phyloP scores from a whole-genome alignment of 2,329 filamentous ascomycete genomes.

The Pseudovirgaria hyperparasitica region DNA sequence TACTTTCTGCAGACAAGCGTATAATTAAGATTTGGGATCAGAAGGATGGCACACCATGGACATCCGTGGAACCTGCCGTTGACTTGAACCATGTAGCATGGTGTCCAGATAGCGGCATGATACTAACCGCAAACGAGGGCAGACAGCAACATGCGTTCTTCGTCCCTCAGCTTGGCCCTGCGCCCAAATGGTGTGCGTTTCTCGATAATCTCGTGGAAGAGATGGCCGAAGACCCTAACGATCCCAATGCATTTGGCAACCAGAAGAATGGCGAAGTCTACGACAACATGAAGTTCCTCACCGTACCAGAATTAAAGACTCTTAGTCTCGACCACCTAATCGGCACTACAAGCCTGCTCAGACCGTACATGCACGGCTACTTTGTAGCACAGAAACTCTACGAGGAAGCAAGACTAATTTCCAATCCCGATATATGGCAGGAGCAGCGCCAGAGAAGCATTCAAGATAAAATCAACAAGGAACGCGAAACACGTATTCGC shows the following conservation, averaged over 20 bases:
- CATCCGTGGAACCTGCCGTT: constrained; percentile 84
- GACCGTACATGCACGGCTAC: constrained; percentile 98
- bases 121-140: constrained; percentile 93
- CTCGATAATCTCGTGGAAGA: constrained; percentile 96
- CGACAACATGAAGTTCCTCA: constrained; percentile 99
- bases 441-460: constrained; percentile 84
- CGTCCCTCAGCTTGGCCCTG: constrained; percentile 82
- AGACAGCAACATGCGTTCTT: constrained; percentile 92
- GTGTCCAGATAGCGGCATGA: constrained; percentile 86
- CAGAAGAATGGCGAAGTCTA: constrained; percentile 63
- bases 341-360: constrained; percentile 75
- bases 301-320: constrained; percentile 68
- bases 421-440: constrained; percentile 87
- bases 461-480: constrained; percentile 92
- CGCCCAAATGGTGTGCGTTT: constrained; percentile 92
- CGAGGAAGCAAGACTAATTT: constrained; percentile 85
- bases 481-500: constrained; percentile 86
- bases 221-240: constrained; percentile 73
- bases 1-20: constrained; percentile 83
- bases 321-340: constrained; percentile 82
- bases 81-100: constrained; percentile 92
- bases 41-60: constrained; percentile 75
- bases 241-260: constrained; percentile 42
- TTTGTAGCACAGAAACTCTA: constrained; percentile 93
- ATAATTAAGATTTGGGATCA: constrained; percentile 97